Base-by-base conservation (phyloP, 2,329 filamentous ascomycete species). In the Apiospora hydei region DNA sequence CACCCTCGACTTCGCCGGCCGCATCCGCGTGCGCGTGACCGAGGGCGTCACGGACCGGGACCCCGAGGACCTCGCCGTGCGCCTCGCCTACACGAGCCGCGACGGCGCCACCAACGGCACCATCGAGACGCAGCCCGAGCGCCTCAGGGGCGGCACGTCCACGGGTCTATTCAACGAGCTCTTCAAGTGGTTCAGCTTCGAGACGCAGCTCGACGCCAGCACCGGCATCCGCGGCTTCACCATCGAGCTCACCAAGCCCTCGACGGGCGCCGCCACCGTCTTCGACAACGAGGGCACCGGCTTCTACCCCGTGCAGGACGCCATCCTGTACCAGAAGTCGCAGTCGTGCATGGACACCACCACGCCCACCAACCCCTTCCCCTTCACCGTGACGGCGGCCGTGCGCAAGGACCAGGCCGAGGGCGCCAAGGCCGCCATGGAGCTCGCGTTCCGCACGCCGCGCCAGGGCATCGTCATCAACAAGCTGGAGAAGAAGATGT, bases 161-260 rank as follows among this genome's bases (percentile, higher is more conserved):
- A 38, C 1, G 0, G 80, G 81, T 0, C 67, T 78, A 6, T 77
- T 77, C 61, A 69, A 73, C 1, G 77, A 80, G 67, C 38, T 7
- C 0, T 83, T 83, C 61, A 68, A 73, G 0, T 82, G 76, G 74
- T 82, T 76, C 70, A 76, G 80, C 70, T 83, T 81, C 68, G 70
- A 72, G 2, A 75, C 77, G 4, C 49, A 72, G 6, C 51, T 83
- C 16, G 71, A 77, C 44, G 70, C 73, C 43, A 71, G 69, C n/a
- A 74, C 73, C 0, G 80, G 80, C 4, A 78, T 82, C 72, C 78
- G 76, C 73, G 79, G 76, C 66, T 82, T 83, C 71, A 70, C 77
- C 72, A 77, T 83, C 14, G 74, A 79, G 49, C 49, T 80, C 46
- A 76, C 72, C 13, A 77, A 74, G 6, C 73, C 75, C 24, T 78